Evolutionary conservation across 2,329 filamentous ascomycete species (phyloP).

Genomic region (Diplodia seriata): DNA sequence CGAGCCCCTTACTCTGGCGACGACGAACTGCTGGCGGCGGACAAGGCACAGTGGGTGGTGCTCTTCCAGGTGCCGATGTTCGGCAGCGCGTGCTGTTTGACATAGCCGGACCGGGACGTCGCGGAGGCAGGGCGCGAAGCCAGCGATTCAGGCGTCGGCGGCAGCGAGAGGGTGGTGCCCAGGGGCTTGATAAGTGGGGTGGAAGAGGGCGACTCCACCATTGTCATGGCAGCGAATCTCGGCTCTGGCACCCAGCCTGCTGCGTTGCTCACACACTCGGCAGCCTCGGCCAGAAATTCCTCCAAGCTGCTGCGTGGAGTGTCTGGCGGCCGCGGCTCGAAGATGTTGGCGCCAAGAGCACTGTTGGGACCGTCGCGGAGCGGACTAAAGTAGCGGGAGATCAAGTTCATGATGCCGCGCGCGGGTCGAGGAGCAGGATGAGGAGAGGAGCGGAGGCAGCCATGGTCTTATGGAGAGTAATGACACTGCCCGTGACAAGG

Average conservation of each 20-base stretch:
- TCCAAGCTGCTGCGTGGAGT: conserved; percentile 21
- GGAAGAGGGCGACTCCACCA: conserved; percentile 17
- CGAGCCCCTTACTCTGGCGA: conserved; percentile 15
- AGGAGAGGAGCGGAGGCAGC: neutral
- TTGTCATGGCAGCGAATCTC: neutral
- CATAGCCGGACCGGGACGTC: conserved; percentile 1
- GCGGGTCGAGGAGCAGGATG: neutral
- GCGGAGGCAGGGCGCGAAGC: neutral
- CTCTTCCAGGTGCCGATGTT: conserved; percentile 8
- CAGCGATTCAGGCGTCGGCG: conserved; percentile 16
- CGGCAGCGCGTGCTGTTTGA: conserved; percentile 17
- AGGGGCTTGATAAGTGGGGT: conserved; percentile 26
- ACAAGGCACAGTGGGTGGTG: neutral
- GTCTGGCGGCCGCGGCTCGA: conserved; percentile 18
- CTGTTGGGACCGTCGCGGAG: neutral
- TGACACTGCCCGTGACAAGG: conserved; percentile 10
- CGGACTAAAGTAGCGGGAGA: conserved; percentile 1
- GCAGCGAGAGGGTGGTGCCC: conserved; percentile 5
- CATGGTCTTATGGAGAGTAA: conserved; percentile 3
- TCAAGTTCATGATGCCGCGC: conserved; percentile 23
- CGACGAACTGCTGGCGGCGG: neutral
- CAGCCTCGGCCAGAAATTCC: conserved; percentile 15
- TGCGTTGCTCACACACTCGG: conserved; percentile 4
- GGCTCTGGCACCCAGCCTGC: neutral
- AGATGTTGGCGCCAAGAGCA: conserved; percentile 18